Conservation (phyloP, 2,329 filamentous ascomycete genomes). For the Microsporum audouinii region DNA sequence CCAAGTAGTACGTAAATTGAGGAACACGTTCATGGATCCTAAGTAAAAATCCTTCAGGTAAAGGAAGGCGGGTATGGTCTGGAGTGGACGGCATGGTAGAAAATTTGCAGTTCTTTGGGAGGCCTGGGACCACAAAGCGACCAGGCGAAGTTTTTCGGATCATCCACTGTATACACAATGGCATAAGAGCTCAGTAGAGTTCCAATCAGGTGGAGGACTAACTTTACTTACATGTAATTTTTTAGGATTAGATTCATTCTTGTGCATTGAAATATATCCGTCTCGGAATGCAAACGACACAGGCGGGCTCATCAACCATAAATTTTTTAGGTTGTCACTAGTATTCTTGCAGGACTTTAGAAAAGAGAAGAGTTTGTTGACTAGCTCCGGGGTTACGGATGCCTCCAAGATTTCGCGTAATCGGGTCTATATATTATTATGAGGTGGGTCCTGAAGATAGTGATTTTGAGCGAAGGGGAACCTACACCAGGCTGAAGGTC, state of each 20-base stretch:
- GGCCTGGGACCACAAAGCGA: not conserved
- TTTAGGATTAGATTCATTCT: not conserved
- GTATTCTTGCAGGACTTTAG: slow-evolving; percentile 1
- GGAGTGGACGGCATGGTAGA: slow-evolving; percentile 7
- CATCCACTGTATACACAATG: not conserved
- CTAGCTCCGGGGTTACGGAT: slow-evolving; percentile 1
- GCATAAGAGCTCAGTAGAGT: not conserved
- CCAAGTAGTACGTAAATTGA: slow-evolving; percentile 1
- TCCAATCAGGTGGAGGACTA: not conserved
- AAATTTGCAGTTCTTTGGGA: slow-evolving; percentile 5
- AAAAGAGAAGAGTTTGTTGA: slow-evolving; percentile 4
- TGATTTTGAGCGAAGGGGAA: not conserved
- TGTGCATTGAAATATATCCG: not conserved
- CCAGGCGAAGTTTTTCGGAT: not conserved
- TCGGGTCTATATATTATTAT: not conserved
- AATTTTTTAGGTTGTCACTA: slow-evolving; percentile 7
- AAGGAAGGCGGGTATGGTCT: slow-evolving; percentile 8
- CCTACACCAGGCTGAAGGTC: slow-evolving; percentile 5
- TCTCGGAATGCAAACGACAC: not conserved
- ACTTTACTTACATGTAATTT: not conserved
- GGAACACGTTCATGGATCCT: slow-evolving; percentile 7
- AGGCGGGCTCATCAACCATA: slow-evolving; percentile 8
- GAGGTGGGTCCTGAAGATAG: not conserved
- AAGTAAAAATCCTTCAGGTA: slow-evolving; percentile 11
- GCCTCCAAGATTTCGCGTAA: slow-evolving; percentile 9